Conservation (phyloP, 2,329 filamentous ascomycete genomes). For the Dendrostoma leiphaemia region DNA sequence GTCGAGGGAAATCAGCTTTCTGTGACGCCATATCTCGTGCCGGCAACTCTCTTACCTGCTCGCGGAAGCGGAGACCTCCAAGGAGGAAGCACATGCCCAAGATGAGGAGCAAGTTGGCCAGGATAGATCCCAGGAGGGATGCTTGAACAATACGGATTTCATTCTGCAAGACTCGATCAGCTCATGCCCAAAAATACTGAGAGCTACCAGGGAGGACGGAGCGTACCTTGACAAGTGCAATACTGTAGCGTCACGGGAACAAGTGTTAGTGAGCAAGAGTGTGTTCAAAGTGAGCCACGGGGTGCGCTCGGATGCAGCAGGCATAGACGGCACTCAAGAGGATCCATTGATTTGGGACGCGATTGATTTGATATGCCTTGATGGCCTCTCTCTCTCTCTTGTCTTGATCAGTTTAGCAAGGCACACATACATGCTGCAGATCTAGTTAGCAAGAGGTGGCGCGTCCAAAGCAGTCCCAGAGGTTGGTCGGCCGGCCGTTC, state of each 20-base stretch:
- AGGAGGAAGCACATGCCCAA: constrained; percentile 73
- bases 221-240: constrained; percentile 35
- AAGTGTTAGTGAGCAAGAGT: constrained; percentile 33
- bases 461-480: background rate
- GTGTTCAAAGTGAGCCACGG: constrained; percentile 22
- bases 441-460: constrained; percentile 26
- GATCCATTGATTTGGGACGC: constrained; percentile 37
- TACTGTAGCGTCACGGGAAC: constrained; percentile 46
- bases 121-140: constrained; percentile 71
- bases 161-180: constrained; percentile 32
- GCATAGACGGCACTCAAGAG: constrained; percentile 8
- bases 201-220: background rate
- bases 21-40: too few relatives aligned
- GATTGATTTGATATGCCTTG: constrained; percentile 55
- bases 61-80: constrained; percentile 65
- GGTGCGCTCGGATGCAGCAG: background rate
- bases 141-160: constrained; percentile 76
- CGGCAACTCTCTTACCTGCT: constrained; percentile 50
- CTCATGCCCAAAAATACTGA: background rate
- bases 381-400: constrained; percentile 53
- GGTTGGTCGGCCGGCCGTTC: background rate
- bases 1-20: background rate
- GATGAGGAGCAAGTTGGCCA: constrained; percentile 74
- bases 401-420: constrained; percentile 38
- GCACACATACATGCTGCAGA: constrained; percentile 52